Conservation (phyloP, 495 filamentous ascomycete species). For the Talaromyces liani region DNA sequence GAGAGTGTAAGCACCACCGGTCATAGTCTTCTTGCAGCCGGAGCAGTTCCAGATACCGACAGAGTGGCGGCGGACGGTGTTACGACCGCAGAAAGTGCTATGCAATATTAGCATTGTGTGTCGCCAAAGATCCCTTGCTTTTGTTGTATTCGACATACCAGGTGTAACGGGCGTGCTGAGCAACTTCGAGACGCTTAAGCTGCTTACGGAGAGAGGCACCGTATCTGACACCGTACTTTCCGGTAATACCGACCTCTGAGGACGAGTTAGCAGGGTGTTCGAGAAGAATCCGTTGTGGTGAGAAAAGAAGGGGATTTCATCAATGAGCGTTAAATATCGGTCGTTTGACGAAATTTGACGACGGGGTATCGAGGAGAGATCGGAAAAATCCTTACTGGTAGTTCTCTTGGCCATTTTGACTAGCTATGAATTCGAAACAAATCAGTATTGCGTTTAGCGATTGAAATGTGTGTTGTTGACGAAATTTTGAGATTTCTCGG, state of each 20-base stretch:
- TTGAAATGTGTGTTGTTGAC: neutral
- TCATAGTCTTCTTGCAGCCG: slow-evolving; percentile 87
- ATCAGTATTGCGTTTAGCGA: neutral
- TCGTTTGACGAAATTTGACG: neutral
- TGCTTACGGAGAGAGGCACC: slow-evolving; percentile 99
- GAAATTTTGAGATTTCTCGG: neutral
- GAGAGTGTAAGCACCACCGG: slow-evolving; percentile 94
- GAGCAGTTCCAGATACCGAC: slow-evolving; percentile 97
- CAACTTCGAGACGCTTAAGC: slow-evolving; percentile 99
- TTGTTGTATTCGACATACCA: slow-evolving; percentile 16
- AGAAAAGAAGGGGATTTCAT: slow-evolving; percentile 10
- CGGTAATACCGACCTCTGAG: slow-evolving; percentile 77
- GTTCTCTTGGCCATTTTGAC: slow-evolving; percentile 10
- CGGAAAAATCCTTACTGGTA: slow-evolving; percentile 7
- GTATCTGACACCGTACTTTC: slow-evolving; percentile 78
- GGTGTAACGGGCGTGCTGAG: slow-evolving; percentile 86
- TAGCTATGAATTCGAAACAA: neutral
- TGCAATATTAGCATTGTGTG: neutral
- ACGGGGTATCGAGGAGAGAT: neutral
- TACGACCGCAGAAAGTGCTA: slow-evolving; percentile 95
- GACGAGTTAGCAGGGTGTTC: slow-evolving; percentile 25
- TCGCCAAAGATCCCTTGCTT: neutral
- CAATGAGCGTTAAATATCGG: neutral
- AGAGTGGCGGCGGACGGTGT: slow-evolving; percentile 80
- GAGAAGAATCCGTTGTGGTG: neutral